Evolutionary conservation across 2,329 filamentous ascomycete species (phyloP).

Genomic region (Drechslerella stenobrocha): DNA sequence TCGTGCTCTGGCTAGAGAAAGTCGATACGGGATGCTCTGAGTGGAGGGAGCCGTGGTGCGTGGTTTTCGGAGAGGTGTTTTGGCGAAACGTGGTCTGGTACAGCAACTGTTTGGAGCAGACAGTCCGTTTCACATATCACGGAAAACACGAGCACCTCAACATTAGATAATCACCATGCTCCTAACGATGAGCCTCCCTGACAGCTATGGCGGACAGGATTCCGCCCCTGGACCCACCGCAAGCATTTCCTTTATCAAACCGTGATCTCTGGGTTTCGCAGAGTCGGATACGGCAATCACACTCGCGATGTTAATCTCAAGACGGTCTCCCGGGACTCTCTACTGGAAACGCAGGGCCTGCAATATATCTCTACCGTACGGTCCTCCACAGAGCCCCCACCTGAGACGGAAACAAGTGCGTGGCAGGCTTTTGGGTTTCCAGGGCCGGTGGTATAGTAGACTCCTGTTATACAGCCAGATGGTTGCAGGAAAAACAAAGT

Average conservation of each 20-base stretch:
- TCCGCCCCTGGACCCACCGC: not conserved
- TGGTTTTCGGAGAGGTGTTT: not conserved
- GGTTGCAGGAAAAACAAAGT: not conserved
- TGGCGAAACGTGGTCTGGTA: constrained; percentile 46
- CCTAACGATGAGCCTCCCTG: not conserved
- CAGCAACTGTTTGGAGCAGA: constrained; percentile 39
- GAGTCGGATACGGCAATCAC: not conserved
- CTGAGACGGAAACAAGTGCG: constrained; percentile 12
- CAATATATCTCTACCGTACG: constrained; percentile 13
- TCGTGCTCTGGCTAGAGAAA: not conserved
- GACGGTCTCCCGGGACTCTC: no score
- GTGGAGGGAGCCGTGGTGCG: not conserved
- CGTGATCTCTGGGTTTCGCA: constrained; percentile 17
- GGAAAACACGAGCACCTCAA: not conserved
- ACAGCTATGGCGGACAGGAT: not conserved
- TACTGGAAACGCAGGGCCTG: constrained; percentile 32
- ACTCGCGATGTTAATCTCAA: no score
- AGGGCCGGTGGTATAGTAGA: constrained; percentile 1
- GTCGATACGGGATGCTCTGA: not conserved
- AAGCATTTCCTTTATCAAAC: not conserved
- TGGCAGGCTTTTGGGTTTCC: not conserved
- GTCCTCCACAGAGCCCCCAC: constrained; percentile 7
- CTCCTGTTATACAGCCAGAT: not conserved
- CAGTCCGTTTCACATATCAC: constrained; percentile 23
- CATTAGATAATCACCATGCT: not conserved